Base-by-base conservation (phyloP, 2,329 filamentous ascomycete genomes). In the Alternaria sp. region DNA sequence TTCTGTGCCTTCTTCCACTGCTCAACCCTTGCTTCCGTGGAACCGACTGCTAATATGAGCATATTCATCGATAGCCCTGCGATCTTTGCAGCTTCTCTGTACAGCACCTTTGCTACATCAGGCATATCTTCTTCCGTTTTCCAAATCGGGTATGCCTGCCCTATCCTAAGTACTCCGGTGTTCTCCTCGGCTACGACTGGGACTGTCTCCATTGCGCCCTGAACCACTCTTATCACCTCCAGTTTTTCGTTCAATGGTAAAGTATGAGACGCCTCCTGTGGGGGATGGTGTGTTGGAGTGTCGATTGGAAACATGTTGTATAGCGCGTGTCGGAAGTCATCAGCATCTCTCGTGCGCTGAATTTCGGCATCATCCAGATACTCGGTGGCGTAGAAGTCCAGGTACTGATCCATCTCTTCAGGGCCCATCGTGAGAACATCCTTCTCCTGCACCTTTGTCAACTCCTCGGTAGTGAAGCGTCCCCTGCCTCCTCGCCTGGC, bases 321-420 rank as follows among this genome's bases (percentile, higher is more conserved):
- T 30, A 85, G 66, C 7, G 76, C 74, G 47, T 74, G 74, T 32
- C 78, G 73, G 64, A 83, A 83, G 26, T 83, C 80, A 32, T 78
- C 77, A 23, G 79, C 76, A 21, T 73, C 70, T 13, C 74, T 76
- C 11, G 74, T 70, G 21, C 71, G 71, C 30, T 79, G 75, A 12
- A 77, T 70, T 15, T 79, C 70, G 55, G 80, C 77, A 59, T 86
- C 82, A 65, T 84, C 82, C 49, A 88, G 78, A 83, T 89, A 92
- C 47, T 85, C 90, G 61, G 85, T 84, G 74, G 69, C 89, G 75
- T 91, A 94, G 89, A 91, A 96, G 77, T 93, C 88, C 79, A 96
- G 84, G 73, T 93, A 95, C 62, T 91, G 86, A 71, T 94, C 91
- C 40, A 95, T 81, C 66, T 91, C 85, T 21, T 84, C 80, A 6